A percentile compares a stretch with the other conserved stretches of the same genome.
These are phyloP conservation scores for Chaetomium sp. DNA, from an alignment of 2,329 filamentous ascomycete genomes.

Conservation along the genomic window DNA sequence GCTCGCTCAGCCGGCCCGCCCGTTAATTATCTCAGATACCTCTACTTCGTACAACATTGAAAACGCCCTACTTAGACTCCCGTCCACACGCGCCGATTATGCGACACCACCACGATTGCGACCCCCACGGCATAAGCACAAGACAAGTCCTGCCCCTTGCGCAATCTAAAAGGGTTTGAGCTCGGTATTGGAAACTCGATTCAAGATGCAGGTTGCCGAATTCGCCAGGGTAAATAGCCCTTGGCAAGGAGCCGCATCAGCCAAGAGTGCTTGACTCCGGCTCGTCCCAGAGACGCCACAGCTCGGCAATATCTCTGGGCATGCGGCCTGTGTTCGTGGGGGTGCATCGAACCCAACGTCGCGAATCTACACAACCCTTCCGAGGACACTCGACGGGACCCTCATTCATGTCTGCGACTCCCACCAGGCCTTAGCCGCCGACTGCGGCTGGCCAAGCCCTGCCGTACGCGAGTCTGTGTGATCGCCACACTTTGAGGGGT, in stretches of 20 bases:
- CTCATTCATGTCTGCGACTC: not conserved
- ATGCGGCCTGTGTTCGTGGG: not conserved
- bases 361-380: no score
- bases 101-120: no score
- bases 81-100: no score
- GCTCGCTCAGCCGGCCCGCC: no score
- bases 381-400: not conserved
- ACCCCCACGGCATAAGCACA: not conserved
- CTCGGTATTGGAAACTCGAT: conserved; percentile 5
- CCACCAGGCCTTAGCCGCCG: not conserved
- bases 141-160: conserved; percentile 7
- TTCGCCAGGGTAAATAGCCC: not conserved
- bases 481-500: conserved; percentile 14
- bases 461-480: conserved; percentile 16
- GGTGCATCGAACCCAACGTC: not conserved
- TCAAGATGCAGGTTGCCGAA: not conserved
- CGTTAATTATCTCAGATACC: no score
- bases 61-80: no score
- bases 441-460: conserved; percentile 5
- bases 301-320: no score
- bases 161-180: conserved; percentile 13
- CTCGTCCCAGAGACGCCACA: no score
- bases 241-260: not conserved
- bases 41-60: no score
- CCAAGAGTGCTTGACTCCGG: conserved; percentile 2